Evolutionary conservation across 768 basidiomycete species (phyloP), one percentile per base, ranked within the genome.

Genomic region (Rhodocollybia butyracea): DNA sequence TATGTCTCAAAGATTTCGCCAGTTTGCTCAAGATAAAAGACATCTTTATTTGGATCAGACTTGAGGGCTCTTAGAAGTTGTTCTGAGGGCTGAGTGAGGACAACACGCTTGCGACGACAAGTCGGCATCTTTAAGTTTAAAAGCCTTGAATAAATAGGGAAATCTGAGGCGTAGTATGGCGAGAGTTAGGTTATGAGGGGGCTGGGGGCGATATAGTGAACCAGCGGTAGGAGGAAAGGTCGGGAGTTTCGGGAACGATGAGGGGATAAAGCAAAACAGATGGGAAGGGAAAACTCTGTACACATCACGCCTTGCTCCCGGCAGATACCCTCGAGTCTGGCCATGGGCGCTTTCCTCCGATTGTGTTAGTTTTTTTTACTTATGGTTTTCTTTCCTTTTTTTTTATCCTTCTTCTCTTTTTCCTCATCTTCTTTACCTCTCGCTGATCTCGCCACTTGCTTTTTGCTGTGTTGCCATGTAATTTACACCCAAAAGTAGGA

Each of bases 1-100:
- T 97, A 98, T 67, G 86, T 86, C 60, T 93, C 87, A 70, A 98
- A 98, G 72, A 98, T 91, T 82, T 98, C 96, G 66, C 95, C 96
- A 3, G 96, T 98, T 71, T 93, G 86, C 60, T 85, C 77, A 66
- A 98, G 87, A 77, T 91, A 95, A 75, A 86, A 98, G 70, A 98
- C 94, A 61, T 86, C 84, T 66, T 75, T 83, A 70, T 77, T 75
- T 32, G 84, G 84, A 75, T 86, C 82, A 40, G 81, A 71, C 69
- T 83, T 78, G 64, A 78, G 77, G 57, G 82, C 80, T 59, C 82
- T 79, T 59, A 89, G 77, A 67, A 92, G 85, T 61, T 81, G 71
- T 43, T 82, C 79, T 51, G 89, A 83, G 60, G 89, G 87, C 72
- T 91, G 85, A 62, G 85, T 90, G 79, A 92, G 89, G 66, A 92